Evolutionary conservation across 176 grass and related monocot genomes (phyloP).

Genomic region (Chrysopogon serrulatus): DNA sequence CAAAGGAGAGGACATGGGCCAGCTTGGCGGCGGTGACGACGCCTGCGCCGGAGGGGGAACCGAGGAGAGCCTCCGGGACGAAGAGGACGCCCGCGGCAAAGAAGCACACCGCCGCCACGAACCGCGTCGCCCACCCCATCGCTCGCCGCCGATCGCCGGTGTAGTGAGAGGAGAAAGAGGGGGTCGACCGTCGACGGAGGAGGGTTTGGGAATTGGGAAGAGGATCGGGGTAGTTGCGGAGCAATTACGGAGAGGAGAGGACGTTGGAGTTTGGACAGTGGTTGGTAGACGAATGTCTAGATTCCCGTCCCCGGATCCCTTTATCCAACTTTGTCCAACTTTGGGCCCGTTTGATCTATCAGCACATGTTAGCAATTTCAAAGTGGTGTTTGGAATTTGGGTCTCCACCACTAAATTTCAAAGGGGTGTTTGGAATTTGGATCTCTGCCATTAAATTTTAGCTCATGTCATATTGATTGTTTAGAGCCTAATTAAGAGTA

Average conservation of each 20-base stretch:
- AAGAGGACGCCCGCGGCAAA: constrained; percentile 80
- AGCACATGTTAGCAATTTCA: no score
- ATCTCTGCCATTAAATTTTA: no score
- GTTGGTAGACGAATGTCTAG: background rate
- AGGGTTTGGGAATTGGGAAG: background rate
- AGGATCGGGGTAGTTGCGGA: background rate
- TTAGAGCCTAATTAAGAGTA: no score
- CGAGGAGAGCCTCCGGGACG: constrained; percentile 62
- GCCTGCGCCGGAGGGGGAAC: constrained; percentile 29
- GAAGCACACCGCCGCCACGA: constrained; percentile 75
- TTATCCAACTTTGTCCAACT: no score
- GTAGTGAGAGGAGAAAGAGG: background rate
- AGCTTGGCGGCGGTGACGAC: constrained; percentile 66
- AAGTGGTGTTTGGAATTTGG: no score
- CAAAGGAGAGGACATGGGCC: constrained; percentile 85
- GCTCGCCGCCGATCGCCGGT: constrained; percentile 1
- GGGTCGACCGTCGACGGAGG: background rate
- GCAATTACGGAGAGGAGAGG: background rate
- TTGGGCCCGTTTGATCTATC: no score
- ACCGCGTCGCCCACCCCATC: constrained; percentile 88
- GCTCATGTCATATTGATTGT: no score
- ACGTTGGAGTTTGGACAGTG: background rate
- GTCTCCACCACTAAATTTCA: no score
- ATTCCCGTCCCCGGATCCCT: no score
- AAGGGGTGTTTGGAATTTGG: no score